These are phyloP conservation scores for Leccinum colubrinum DNA, from an alignment of 1,284 basidiomycete genomes.

Conservation along the genomic window DNA sequence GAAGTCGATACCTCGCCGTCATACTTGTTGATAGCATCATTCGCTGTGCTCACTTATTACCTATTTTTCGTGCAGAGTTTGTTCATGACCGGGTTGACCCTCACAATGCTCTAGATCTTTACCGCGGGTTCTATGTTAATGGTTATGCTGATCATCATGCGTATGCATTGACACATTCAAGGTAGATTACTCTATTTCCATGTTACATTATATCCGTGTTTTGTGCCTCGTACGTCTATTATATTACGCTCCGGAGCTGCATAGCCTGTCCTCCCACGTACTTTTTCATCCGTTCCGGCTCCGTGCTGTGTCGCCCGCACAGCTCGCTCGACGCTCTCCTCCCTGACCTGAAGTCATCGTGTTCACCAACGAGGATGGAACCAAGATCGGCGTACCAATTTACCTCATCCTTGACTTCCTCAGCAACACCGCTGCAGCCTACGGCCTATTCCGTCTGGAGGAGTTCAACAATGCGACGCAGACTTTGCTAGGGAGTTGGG, in stretches of 20 bases:
- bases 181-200: neutral
- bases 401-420: constrained; percentile 21
- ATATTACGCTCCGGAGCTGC: too few relatives aligned
- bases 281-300: too few relatives aligned
- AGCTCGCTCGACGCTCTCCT: too few relatives aligned
- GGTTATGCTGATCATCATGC: constrained; percentile 4
- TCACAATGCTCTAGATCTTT: neutral
- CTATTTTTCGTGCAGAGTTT: neutral
- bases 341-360: constrained; percentile 7
- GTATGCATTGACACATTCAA: neutral
- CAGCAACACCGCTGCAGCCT: constrained; percentile 19
- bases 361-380: neutral
- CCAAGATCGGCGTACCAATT: constrained; percentile 16
- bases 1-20: neutral
- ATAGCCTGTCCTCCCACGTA: too few relatives aligned
- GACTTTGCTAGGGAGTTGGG: constrained; percentile 3
- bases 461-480: constrained; percentile 24
- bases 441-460: constrained; percentile 16
- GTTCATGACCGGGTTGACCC: neutral
- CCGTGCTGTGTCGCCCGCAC: too few relatives aligned
- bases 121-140: neutral
- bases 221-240: too few relatives aligned
- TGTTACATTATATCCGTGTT: too few relatives aligned
- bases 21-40: constrained; percentile 3
- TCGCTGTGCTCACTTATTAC: neutral